Conservation (phyloP, 2,329 filamentous ascomycete genomes). For the Scedosporium apiospermum region DNA sequence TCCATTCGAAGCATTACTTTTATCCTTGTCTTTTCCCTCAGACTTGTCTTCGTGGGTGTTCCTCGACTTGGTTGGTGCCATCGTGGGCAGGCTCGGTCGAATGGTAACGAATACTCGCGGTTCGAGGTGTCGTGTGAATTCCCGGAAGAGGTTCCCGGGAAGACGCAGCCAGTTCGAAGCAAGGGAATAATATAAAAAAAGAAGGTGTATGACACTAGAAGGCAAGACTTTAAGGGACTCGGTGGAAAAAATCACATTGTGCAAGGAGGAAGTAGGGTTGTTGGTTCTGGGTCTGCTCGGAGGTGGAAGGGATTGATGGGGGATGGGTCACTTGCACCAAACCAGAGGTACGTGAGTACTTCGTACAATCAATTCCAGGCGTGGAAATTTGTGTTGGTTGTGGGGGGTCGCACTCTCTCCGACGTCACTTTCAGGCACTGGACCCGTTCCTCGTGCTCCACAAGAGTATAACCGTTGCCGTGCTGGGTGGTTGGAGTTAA, state of each 20-base stretch:
- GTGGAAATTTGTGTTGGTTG: background rate
- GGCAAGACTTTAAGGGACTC: background rate
- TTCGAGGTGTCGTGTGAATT: background rate
- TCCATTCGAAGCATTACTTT: constrained; percentile 33
- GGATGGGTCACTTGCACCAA: background rate
- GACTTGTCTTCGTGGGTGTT: constrained; percentile 33
- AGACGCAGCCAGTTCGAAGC: background rate
- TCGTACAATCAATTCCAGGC: background rate
- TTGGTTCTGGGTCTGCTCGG: background rate
- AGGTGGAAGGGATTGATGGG: background rate
- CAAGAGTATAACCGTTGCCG: background rate
- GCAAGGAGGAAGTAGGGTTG: background rate
- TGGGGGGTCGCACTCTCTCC: background rate
- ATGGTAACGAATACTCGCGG: background rate
- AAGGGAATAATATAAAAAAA: background rate
- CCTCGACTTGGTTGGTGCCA: constrained; percentile 38
- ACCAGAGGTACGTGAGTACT: background rate
- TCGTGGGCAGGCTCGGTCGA: constrained; percentile 13
- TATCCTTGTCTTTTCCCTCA: constrained; percentile 25
- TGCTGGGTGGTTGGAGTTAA: background rate
- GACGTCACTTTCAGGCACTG: background rate
- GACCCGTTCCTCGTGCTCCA: background rate
- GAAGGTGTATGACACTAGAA: background rate
- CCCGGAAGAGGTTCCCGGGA: background rate
- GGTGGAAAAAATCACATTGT: background rate